These are phyloP conservation scores for Epichloe sp. DNA, from an alignment of 2,329 filamentous ascomycete genomes.

Conservation along the genomic window DNA sequence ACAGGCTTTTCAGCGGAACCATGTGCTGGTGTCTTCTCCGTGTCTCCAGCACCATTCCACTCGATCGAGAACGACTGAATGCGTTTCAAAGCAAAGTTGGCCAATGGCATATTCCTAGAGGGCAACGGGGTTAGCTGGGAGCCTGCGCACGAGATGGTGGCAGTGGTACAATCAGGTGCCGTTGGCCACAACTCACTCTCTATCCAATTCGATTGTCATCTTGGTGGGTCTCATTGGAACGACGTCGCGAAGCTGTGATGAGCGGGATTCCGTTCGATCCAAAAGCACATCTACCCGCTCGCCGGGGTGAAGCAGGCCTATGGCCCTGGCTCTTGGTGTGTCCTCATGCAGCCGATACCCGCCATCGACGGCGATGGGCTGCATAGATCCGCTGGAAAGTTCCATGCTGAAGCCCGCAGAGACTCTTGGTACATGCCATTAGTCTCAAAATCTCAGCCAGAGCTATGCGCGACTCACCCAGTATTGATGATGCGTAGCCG, in stretches of 20 bases:
- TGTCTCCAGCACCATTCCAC: not conserved
- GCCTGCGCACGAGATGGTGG: not conserved
- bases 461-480: slow-evolving; percentile 2
- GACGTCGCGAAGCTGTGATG: too few relatives aligned
- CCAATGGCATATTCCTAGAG: slow-evolving; percentile 10
- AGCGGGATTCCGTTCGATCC: not conserved
- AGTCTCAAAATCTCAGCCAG: not conserved
- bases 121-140: not conserved
- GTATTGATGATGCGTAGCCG: slow-evolving; percentile 10
- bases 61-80: slow-evolving; percentile 9
- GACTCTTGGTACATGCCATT: not conserved
- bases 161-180: not conserved
- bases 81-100: slow-evolving; percentile 10
- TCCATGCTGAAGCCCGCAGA: slow-evolving; percentile 5
- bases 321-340: slow-evolving; percentile 6
- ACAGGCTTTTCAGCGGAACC: not conserved
- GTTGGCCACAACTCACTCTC: slow-evolving; percentile 5
- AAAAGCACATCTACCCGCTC: slow-evolving; percentile 11
- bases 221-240: not conserved
- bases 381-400: slow-evolving; percentile 4
- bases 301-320: slow-evolving; percentile 12
- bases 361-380: slow-evolving; percentile 10
- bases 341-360: slow-evolving; percentile 4
- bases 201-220: slow-evolving; percentile 7
- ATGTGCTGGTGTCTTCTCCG: not conserved